Conservation (phyloP, 2,329 filamentous ascomycete genomes). For the Fusarium sp. region DNA sequence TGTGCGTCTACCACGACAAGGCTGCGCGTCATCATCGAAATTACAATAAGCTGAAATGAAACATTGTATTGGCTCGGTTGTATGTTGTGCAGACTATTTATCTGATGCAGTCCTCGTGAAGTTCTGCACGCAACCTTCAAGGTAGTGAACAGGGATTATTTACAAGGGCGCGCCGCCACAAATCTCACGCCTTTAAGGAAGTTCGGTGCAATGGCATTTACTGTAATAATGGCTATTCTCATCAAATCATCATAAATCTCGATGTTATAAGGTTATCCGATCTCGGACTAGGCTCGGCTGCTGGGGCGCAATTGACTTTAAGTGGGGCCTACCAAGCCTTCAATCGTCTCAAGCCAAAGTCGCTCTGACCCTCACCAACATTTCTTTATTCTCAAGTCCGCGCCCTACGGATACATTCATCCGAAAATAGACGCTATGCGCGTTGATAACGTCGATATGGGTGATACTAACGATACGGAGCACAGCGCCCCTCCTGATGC, state of each 20-base stretch:
- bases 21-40: neutral
- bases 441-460: neutral
- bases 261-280: neutral
- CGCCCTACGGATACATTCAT: conserved; percentile 2
- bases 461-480: neutral
- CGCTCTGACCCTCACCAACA: neutral
- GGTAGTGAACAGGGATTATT: neutral
- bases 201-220: neutral
- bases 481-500: neutral
- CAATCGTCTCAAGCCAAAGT: neutral
- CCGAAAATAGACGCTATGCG: neutral
- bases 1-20: neutral
- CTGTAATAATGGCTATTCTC: too few species aligned
- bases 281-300: neutral
- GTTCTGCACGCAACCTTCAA: neutral
- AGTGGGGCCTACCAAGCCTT: neutral
- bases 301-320: too few species aligned
- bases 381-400: neutral
- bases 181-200: neutral
- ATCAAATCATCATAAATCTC: neutral
- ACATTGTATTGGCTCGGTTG: neutral
- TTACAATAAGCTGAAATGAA: neutral
- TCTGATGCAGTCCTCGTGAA: neutral
- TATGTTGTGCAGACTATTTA: neutral
- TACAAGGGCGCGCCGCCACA: neutral